phyloP scores from a whole-genome alignment of 176 grass and related monocot species.

The Ensete glaucum region DNA sequence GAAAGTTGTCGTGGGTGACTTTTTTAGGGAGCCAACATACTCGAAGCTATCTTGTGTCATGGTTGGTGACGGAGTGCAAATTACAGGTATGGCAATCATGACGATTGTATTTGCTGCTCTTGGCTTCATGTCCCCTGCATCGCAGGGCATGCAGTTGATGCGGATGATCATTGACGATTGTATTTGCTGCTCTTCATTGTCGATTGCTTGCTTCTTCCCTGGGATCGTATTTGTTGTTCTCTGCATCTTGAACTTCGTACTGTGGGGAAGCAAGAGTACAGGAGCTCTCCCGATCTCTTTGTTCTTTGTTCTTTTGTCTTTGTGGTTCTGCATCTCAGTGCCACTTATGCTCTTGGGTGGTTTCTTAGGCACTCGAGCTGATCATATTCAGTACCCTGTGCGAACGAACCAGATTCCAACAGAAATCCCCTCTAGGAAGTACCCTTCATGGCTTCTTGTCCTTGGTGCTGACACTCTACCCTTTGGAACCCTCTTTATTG shows the following conservation, averaged over 20 bases:
- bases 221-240: background rate
- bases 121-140: slow-evolving; percentile 12
- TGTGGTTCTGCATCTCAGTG: slow-evolving; percentile 9
- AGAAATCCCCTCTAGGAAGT: slow-evolving; percentile 2
- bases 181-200: background rate
- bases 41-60: background rate
- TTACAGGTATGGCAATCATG: background rate
- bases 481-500: slow-evolving; percentile 3
- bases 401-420: slow-evolving; percentile 1
- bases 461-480: slow-evolving; percentile 2
- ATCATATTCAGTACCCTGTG: slow-evolving; percentile 2
- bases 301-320: background rate
- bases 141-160: background rate
- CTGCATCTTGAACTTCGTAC: slow-evolving; percentile 1
- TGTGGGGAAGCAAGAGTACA: slow-evolving; percentile 12
- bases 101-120: slow-evolving; percentile 10
- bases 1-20: slow-evolving; percentile 2
- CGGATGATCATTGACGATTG: background rate
- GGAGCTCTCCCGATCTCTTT: slow-evolving; percentile 8
- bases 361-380: slow-evolving; percentile 1
- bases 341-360: background rate
- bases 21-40: slow-evolving; percentile 4
- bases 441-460: slow-evolving; percentile 7
- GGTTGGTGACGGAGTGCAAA: slow-evolving; percentile 8
- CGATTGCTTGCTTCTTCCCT: slow-evolving; percentile 9